phyloP scores from a whole-genome alignment of 176 grass and related monocot species.

The Coix lacrymajobi region DNA sequence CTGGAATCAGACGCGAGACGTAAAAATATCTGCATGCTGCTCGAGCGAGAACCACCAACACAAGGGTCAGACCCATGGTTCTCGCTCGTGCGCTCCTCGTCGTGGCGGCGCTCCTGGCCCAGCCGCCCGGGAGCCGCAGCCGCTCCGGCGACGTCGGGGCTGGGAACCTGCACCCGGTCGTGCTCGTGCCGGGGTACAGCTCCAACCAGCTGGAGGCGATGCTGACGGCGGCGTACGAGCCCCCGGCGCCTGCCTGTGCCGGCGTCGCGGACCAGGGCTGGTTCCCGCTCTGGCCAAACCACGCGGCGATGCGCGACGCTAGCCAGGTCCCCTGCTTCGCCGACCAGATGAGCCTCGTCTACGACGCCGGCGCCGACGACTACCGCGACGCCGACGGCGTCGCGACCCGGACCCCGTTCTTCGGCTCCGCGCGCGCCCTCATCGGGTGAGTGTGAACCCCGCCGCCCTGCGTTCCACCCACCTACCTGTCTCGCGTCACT shows the following conservation, averaged over 20 bases:
- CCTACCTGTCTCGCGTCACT: neutral
- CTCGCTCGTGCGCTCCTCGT: neutral
- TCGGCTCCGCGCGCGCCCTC: conserved; percentile 43
- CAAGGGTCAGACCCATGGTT: neutral
- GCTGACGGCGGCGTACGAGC: conserved; percentile 51
- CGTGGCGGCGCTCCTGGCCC: conserved; percentile 18
- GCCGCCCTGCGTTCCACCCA: neutral
- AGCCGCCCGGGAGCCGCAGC: neutral
- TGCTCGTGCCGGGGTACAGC: conserved; percentile 58
- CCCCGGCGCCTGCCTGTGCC: conserved; percentile 36
- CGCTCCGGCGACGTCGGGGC: neutral
- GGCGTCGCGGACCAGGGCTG: conserved; percentile 24
- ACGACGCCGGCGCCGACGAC: conserved; percentile 52
- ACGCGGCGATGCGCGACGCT: conserved; percentile 23
- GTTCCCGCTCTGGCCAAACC: conserved; percentile 73
- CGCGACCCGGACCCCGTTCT: conserved; percentile 42
- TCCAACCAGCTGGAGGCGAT: conserved; percentile 52
- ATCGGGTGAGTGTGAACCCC: conserved; percentile 16
- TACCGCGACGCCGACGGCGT: conserved; percentile 56
- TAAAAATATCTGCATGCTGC: neutral
- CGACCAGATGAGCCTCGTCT: conserved; percentile 55
- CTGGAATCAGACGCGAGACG: neutral
- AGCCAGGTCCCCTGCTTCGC: conserved; percentile 39
- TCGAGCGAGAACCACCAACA: too few relatives aligned
- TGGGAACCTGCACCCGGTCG: conserved; percentile 31